Percentiles rank a stretch among this genome's conserved stretches.
Evolutionary conservation across 1,139 yeast species (phyloP).

Genomic region (Wickerhamomyces sp.): DNA sequence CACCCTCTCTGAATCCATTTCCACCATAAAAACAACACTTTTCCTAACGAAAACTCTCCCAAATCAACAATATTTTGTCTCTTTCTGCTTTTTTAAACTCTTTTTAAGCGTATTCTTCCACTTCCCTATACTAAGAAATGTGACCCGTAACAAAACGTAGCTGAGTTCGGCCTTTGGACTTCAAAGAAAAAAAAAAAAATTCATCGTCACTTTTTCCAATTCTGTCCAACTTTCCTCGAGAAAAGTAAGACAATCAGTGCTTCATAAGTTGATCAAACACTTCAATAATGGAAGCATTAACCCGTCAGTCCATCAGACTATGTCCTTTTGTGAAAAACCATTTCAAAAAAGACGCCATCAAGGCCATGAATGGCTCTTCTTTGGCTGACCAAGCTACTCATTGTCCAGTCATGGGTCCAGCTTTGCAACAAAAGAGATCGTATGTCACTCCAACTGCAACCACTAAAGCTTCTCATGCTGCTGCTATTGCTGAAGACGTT

Average conservation of each 20-base stretch:
- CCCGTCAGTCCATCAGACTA: slow-evolving; percentile 70
- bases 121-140: no score
- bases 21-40: no score
- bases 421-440: slow-evolving; percentile 39
- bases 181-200: background rate
- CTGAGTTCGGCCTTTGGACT: background rate
- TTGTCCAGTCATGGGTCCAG: slow-evolving; percentile 89
- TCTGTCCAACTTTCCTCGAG: no score
- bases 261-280: background rate
- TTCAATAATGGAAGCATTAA: slow-evolving; percentile 66
- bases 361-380: slow-evolving; percentile 43
- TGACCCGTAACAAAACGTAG: no score
- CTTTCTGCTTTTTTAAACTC: no score
- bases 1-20: no score
- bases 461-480: slow-evolving; percentile 43
- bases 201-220: no score
- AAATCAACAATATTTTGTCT: no score
- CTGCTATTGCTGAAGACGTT: slow-evolving; percentile 34
- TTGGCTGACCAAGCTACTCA: slow-evolving; percentile 61
- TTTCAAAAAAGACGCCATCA: slow-evolving; percentile 56
- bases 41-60: no score
- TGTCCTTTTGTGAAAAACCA: slow-evolving; percentile 80
- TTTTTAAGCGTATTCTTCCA: no score
- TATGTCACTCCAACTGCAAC: slow-evolving; percentile 55
- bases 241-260: no score